These are phyloP conservation scores for Rhodotorula sphaerocarpa DNA, from an alignment of 768 basidiomycete genomes.

Conservation along the genomic window DNA sequence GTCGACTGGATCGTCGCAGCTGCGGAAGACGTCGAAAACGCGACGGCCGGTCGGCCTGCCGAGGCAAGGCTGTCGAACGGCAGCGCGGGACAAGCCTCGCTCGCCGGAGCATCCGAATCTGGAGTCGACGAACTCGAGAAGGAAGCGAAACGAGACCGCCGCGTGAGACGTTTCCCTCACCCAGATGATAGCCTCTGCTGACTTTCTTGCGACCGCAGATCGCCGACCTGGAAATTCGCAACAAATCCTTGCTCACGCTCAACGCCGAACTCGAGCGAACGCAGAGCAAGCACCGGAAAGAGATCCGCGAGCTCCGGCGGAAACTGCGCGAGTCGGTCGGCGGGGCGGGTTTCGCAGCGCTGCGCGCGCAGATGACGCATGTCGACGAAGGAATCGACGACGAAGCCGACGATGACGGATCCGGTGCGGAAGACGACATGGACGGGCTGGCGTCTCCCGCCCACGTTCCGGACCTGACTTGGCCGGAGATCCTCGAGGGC, in stretches of 20 bases:
- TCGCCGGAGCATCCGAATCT: neutral
- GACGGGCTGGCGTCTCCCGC: conserved; percentile 40
- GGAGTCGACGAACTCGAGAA: conserved; percentile 21
- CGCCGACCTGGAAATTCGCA: conserved; percentile 83
- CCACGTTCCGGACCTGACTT: conserved; percentile 47
- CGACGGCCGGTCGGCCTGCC: no score
- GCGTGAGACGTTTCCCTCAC: conserved; percentile 19
- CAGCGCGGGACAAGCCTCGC: neutral
- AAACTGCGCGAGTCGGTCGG: conserved; percentile 58
- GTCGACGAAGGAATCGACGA: conserved; percentile 43
- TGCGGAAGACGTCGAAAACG: neutral
- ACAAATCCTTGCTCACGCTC: conserved; percentile 73
- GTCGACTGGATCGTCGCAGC: conserved; percentile 4
- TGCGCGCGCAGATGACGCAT: conserved; percentile 61
- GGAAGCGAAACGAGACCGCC: conserved; percentile 33
- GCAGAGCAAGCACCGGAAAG: conserved; percentile 69
- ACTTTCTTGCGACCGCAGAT: conserved; percentile 52
- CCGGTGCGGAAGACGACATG: conserved; percentile 25
- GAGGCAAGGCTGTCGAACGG: neutral
- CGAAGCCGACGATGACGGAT: conserved; percentile 45
- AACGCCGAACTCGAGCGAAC: conserved; percentile 71
- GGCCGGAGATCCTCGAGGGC: conserved; percentile 40
- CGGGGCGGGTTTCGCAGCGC: conserved; percentile 56
- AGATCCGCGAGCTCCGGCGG: conserved; percentile 74
- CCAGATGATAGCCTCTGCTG: no score